Percentiles rank a stretch among this genome's conserved stretches.
Conservation (phyloP, 805 yeast species). For the Tetrapisispora namnaoensis region DNA sequence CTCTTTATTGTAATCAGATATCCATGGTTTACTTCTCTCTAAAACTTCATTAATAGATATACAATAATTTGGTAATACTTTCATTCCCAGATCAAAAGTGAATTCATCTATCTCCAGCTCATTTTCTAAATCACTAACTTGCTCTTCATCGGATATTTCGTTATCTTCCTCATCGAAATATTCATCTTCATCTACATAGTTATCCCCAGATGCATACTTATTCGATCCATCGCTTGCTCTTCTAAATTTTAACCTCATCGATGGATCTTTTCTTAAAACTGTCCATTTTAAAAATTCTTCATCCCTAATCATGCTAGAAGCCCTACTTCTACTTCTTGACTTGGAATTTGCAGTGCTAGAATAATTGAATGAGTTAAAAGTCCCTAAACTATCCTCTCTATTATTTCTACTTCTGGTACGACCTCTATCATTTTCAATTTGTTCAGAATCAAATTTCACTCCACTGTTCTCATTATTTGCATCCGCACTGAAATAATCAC, state of each 20-base stretch:
- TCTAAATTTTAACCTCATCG: slow-evolving; percentile 40
- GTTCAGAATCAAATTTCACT: slow-evolving; percentile 24
- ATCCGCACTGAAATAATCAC: neutral
- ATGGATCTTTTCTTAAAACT: slow-evolving; percentile 64
- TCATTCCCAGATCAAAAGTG: slow-evolving; percentile 25
- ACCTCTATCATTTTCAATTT: slow-evolving; percentile 22
- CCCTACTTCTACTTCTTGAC: slow-evolving; percentile 27
- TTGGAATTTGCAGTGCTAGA: neutral
- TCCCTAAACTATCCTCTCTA: slow-evolving; percentile 1
- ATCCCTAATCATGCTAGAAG: slow-evolving; percentile 18
- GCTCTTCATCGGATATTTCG: slow-evolving; percentile 33
- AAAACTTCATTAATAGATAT: slow-evolving; percentile 21
- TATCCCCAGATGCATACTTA: slow-evolving; percentile 13
- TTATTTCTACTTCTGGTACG: slow-evolving; percentile 16
- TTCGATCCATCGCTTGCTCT: slow-evolving; percentile 11
- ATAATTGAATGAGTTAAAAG: neutral
- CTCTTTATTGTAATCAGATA: slow-evolving; percentile 16
- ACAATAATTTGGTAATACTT: slow-evolving; percentile 27
- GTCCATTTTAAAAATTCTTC: slow-evolving; percentile 48
- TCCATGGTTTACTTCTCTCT: slow-evolving; percentile 27
- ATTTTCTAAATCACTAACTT: slow-evolving; percentile 30
- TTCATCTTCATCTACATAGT: slow-evolving; percentile 10
- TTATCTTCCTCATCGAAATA: slow-evolving; percentile 38
- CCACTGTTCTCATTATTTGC: slow-evolving; percentile 4
- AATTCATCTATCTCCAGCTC: slow-evolving; percentile 26